Evolutionary conservation across 2,329 filamentous ascomycete genomes (phyloP).

Genomic region (Leptographium lundbergii): DNA sequence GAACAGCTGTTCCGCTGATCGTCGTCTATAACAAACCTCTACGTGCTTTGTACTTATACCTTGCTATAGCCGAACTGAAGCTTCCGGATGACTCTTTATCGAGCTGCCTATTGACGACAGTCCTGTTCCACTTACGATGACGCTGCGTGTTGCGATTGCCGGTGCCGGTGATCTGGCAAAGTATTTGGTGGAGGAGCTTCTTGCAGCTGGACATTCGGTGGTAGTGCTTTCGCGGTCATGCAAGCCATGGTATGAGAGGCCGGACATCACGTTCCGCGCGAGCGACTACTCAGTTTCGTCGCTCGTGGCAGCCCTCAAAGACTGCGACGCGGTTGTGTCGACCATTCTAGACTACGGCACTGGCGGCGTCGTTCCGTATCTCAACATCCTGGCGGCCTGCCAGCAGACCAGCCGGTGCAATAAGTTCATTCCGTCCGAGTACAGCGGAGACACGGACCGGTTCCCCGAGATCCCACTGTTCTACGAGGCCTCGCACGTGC

Average conservation of each 20-base stretch:
- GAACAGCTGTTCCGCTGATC: too few relatives aligned
- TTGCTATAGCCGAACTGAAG: too few relatives aligned
- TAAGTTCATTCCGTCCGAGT: constrained; percentile 2
- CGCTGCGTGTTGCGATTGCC: constrained; percentile 3
- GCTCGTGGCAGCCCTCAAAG: neutral
- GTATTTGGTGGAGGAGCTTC: constrained; percentile 7
- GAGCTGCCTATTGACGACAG: too few relatives aligned
- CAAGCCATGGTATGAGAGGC: constrained; percentile 1
- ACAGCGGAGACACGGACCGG: neutral
- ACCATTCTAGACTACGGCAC: neutral
- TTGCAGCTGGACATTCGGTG: neutral
- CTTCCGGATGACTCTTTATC: too few relatives aligned
- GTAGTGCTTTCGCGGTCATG: constrained; percentile 3
- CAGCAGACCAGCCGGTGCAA: constrained; percentile 1
- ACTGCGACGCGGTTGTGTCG: constrained; percentile 6
- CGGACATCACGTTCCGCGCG: neutral
- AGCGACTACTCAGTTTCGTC: constrained; percentile 4
- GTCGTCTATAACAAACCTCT: too few relatives aligned
- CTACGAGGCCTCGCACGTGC: neutral
- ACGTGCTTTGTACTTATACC: too few relatives aligned
- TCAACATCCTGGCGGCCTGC: constrained; percentile 4
- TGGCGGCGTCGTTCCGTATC: constrained; percentile 3
- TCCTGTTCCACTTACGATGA: neutral
- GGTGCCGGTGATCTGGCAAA: constrained; percentile 5
- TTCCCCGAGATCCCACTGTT: neutral